Base-by-base conservation (phyloP, 306 rosid genomes). In the Medicago lupulina region DNA sequence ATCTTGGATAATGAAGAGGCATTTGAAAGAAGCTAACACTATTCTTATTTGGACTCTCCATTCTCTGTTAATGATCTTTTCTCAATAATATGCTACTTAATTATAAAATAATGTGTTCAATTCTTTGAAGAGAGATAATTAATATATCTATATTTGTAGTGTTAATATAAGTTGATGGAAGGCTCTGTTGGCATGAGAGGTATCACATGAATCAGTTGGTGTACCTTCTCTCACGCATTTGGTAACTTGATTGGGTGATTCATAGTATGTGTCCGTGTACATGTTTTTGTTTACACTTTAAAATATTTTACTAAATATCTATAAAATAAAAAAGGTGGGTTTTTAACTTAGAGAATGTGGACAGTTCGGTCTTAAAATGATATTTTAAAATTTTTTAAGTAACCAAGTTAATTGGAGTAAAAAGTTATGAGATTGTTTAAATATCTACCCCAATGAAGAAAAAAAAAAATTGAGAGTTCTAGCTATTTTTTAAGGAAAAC, bases 1-100 rank as follows among this genome's bases (percentile, higher is more conserved):
- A 91, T 84, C 87, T 89, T 31, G 92, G 97, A 43, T 91, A 89
- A 85, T 89, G 97, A 50, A 93, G 87, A 1, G 97, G 96, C 93
- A 89, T 93, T 75, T 91, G 93, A 76, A 93, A 93, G 83, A 34
- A 82, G 34, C 81, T 71, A 12, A 16, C 73, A 0, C 67, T 76
- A 19, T 13, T 76, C n/a, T 76, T 73, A 71, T 70, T 59, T 8
- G 70, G 74, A 21, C 82, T 87, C 43, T 78, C 88, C 92, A 89
- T 63, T 53, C 17, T 49, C 17, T 14, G 7, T 54, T 0, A 64
- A 46, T 72, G 40, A 49, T 7, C 3, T 34, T 7, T 34, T 34
- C 5, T 34, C 7, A 34, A 34, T 34, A 34, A 34, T 34, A 34
- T 34, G 17, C 15, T 60, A 25, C 17, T 28, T 0, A 3, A 7